Evolutionary conservation across 106 monocot genomes (phyloP).

Genomic region (Vanilla planifolia): DNA sequence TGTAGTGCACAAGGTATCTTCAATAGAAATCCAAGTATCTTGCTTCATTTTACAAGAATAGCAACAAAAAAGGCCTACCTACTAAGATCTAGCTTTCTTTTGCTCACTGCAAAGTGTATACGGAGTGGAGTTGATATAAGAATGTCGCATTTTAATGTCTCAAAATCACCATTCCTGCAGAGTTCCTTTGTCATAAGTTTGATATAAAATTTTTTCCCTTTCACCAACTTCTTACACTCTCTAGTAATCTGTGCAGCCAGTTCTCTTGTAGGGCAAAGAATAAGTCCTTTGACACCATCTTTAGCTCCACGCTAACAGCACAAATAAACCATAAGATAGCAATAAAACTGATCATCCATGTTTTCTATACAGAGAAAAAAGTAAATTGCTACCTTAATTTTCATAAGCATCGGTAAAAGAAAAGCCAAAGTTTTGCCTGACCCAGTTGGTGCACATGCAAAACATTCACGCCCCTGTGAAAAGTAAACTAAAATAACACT

Average conservation of each 20-base stretch:
- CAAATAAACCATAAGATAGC: constrained; percentile 15
- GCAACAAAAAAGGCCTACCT: constrained; percentile 35
- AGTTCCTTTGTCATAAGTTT: constrained; percentile 97
- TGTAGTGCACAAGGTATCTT: neutral
- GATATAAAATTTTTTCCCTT: constrained; percentile 76
- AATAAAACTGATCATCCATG: neutral
- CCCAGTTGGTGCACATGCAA: constrained; percentile 98
- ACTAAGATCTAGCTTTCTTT: constrained; percentile 87
- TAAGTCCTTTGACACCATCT: constrained; percentile 77
- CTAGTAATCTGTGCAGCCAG: constrained; percentile 86
- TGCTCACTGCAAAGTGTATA: constrained; percentile 60
- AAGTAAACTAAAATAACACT: neutral
- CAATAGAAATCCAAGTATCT: neutral
- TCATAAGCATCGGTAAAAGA: constrained; percentile 83
- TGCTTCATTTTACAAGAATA: neutral
- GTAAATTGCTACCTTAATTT: constrained; percentile 72
- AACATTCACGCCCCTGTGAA: constrained; percentile 79
- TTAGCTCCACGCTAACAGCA: constrained; percentile 72
- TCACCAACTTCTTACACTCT: constrained; percentile 84
- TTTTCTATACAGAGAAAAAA: neutral
- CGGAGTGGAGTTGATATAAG: constrained; percentile 95
- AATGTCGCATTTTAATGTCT: constrained; percentile 76
- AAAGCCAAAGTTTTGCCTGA: constrained; percentile 99
- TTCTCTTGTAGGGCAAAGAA: constrained; percentile 98
- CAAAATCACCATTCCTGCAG: constrained; percentile 67